Conservation (phyloP, 768 basidiomycete genomes). For the Tulasnella sp. region DNA sequence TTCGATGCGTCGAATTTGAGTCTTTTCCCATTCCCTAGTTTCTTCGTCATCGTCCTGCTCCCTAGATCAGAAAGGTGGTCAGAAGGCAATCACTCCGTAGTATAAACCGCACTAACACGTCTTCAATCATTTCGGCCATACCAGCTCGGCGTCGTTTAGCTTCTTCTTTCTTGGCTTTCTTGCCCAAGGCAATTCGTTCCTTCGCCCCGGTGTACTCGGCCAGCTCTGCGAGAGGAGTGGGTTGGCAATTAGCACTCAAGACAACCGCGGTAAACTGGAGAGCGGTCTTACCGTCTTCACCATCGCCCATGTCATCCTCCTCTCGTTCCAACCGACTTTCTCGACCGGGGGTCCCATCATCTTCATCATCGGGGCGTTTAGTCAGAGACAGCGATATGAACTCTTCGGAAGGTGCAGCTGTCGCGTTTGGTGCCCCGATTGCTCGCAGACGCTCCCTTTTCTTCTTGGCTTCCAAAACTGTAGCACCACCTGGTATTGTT, state of each 20-base stretch:
- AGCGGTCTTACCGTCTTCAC: conserved; percentile 71
- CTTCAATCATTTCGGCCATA: conserved; percentile 80
- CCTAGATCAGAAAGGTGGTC: neutral
- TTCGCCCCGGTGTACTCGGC: conserved; percentile 87
- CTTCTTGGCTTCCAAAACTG: conserved; percentile 73
- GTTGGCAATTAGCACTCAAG: conserved; percentile 20
- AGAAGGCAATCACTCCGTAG: neutral
- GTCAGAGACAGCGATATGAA: conserved; percentile 78
- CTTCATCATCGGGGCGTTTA: conserved; percentile 50
- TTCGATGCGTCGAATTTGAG: conserved; percentile 71
- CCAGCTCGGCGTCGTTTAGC: conserved; percentile 65
- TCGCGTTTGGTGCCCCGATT: conserved; percentile 45
- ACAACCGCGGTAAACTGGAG: neutral
- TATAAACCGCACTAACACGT: conserved; percentile 59
- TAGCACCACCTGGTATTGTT: conserved; percentile 46
- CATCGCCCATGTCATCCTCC: conserved; percentile 87
- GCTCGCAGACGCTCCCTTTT: conserved; percentile 67
- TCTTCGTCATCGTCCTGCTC: conserved; percentile 78
- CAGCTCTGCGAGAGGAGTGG: conserved; percentile 57
- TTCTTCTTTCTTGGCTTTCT: conserved; percentile 75
- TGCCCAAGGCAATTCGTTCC: conserved; percentile 83
- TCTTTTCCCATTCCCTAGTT: conserved; percentile 80
- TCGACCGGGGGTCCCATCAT: conserved; percentile 74
- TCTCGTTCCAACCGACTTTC: conserved; percentile 80
- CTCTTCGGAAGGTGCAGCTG: conserved; percentile 50